Conservation (phyloP, 345 rosid genomes). For the Noccaea bulbosa region DNA sequence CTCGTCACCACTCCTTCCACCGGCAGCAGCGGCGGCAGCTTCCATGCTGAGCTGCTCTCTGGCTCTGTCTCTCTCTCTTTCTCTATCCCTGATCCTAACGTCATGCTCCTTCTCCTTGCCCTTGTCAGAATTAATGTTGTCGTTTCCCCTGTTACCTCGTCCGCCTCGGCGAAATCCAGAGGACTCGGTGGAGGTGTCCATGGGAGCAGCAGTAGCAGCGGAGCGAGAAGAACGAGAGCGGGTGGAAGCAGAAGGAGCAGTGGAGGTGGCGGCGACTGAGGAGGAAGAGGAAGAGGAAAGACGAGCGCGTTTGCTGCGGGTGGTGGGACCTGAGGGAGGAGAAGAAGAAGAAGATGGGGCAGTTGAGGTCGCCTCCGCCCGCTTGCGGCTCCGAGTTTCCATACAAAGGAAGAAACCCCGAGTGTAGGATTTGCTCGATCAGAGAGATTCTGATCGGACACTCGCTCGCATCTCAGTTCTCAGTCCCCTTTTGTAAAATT, state of each 20-base stretch:
- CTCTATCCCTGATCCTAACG: conserved; percentile 58
- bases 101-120: conserved; percentile 97
- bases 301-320: conserved; percentile 86
- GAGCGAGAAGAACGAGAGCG: conserved; percentile 58
- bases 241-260: conserved; percentile 39
- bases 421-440: conserved; percentile 49
- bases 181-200: conserved; percentile 82
- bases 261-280: conserved; percentile 25
- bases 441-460: conserved; percentile 59
- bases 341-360: conserved; percentile 86
- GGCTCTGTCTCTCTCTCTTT: conserved; percentile 53
- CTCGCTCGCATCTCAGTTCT: conserved; percentile 49
- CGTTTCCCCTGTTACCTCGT: conserved; percentile 47
- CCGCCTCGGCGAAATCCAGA: conserved; percentile 82
- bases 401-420: conserved; percentile 78
- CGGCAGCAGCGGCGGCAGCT: conserved; percentile 50
- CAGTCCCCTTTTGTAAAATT: background rate
- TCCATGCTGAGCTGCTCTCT: conserved; percentile 70
- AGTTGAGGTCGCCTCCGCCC: conserved; percentile 99
- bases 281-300: conserved; percentile 51
- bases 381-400: conserved; percentile 99
- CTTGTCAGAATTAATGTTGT: conserved; percentile 58
- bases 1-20: conserved; percentile 40
- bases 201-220: conserved; percentile 38
- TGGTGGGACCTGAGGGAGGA: conserved; percentile 64